A percentile compares a stretch with the other conserved stretches of the same genome.
These are phyloP conservation scores for Heimioporus retisporus DNA, from an alignment of 1,284 basidiomycete species.

Conservation along the genomic window DNA sequence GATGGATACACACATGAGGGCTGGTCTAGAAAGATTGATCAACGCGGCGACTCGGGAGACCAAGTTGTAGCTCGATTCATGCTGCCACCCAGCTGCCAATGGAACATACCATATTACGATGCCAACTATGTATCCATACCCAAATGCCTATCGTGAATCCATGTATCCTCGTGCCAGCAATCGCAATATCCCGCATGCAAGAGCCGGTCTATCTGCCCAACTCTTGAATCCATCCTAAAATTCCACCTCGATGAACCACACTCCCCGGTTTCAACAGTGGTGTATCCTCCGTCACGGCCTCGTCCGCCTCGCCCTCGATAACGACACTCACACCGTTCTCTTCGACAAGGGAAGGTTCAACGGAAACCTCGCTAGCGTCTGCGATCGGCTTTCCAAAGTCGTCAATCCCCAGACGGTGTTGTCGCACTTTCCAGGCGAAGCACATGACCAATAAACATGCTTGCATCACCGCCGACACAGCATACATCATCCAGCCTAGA, in stretches of 20 bases:
- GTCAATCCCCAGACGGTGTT: conserved; percentile 84
- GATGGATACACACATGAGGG: conserved; percentile 44
- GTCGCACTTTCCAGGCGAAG: conserved; percentile 82
- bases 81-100: no score
- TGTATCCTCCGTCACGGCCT: conserved; percentile 27
- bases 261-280: conserved; percentile 39
- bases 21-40: conserved; percentile 27
- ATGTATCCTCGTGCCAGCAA: not conserved
- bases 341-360: conserved; percentile 16
- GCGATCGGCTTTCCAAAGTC: conserved; percentile 87
- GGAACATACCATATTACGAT: no score
- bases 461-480: conserved; percentile 91
- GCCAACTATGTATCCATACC: no score
- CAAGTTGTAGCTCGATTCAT: conserved; percentile 15
- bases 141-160: no score
- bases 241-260: conserved; percentile 30
- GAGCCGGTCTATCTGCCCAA: conserved; percentile 30
- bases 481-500: conserved; percentile 86
- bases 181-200: not conserved
- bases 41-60: not conserved
- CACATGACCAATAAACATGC: conserved; percentile 85
- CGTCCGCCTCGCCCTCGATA: conserved; percentile 32
- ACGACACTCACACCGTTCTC: conserved; percentile 27
- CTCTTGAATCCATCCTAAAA: conserved; percentile 39
- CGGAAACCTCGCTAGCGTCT: conserved; percentile 2